Evolutionary conservation across 2,329 filamentous ascomycete genomes (phyloP).

Genomic region (Cyphellophora europaea): DNA sequence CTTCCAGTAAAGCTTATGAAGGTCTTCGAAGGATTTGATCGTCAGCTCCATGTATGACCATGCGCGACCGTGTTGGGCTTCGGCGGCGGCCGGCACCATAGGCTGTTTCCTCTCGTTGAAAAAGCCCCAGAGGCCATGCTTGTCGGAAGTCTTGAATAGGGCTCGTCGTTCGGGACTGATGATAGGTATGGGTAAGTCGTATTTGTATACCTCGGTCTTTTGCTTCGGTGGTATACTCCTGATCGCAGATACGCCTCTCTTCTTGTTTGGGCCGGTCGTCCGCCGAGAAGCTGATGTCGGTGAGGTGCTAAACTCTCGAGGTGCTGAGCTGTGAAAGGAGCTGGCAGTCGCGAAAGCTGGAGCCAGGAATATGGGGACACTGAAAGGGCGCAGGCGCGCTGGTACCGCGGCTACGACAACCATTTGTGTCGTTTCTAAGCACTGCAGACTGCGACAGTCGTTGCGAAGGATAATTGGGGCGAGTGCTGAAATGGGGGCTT

Average conservation of each 20-base stretch:
- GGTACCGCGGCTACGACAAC: no score
- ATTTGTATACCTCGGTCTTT: slow-evolving; percentile 63
- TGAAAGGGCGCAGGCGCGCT: no score
- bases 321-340: slow-evolving; percentile 8
- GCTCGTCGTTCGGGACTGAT: slow-evolving; percentile 35
- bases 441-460: no score
- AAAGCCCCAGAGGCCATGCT: slow-evolving; percentile 90
- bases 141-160: slow-evolving; percentile 49
- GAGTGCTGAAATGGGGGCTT: no score
- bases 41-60: slow-evolving; percentile 84
- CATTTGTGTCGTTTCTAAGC: no score
- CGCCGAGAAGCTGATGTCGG: slow-evolving; percentile 30
- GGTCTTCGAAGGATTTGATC: slow-evolving; percentile 83
- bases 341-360: slow-evolving; percentile 21
- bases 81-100: slow-evolving; percentile 64
- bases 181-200: slow-evolving; percentile 63
- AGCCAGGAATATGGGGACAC: slow-evolving; percentile 31
- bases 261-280: slow-evolving; percentile 63
- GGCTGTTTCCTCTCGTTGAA: slow-evolving; percentile 63
- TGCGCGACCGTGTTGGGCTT: slow-evolving; percentile 62
- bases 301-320: slow-evolving; percentile 23
- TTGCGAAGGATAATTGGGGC: no score
- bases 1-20: slow-evolving; percentile 89
- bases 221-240: slow-evolving; percentile 67
- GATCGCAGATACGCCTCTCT: slow-evolving; percentile 73